phyloP scores from a whole-genome alignment of 1,284 basidiomycete species.

The Melampsora americana region DNA sequence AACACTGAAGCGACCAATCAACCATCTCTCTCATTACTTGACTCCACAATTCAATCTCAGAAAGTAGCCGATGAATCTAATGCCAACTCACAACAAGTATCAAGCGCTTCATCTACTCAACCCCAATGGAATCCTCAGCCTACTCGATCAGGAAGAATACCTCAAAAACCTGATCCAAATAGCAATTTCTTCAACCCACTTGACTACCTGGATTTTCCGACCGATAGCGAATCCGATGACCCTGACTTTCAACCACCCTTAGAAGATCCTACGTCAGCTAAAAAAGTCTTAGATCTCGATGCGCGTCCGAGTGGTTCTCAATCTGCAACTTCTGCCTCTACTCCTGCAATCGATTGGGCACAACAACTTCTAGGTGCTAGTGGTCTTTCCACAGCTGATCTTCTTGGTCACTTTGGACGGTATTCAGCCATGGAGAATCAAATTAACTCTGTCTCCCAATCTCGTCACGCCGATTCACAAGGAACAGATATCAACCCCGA shows the following conservation, averaged over 20 bases:
- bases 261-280: background rate
- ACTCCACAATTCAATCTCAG: background rate
- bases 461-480: background rate
- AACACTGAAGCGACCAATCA: background rate
- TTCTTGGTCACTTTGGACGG: constrained; percentile 4
- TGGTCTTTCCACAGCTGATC: background rate
- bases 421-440: constrained; percentile 3
- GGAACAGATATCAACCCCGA: background rate
- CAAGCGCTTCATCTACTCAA: background rate
- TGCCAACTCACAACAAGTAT: background rate
- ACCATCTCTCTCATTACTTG: background rate
- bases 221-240: constrained; percentile 41
- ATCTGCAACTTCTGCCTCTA: background rate
- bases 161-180: constrained; percentile 6
- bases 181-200: constrained; percentile 19
- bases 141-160: constrained; percentile 35
- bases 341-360: constrained; percentile 1
- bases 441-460: background rate
- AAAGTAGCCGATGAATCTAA: background rate
- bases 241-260: constrained; percentile 32
- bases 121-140: constrained; percentile 16
- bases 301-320: background rate
- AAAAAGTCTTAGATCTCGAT: background rate
- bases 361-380: background rate
- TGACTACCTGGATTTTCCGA: constrained; percentile 31